Percentiles rank a stretch among this genome's conserved stretches.
phyloP scores from a whole-genome alignment of 2,329 filamentous ascomycete species.

The Fusarium pseudonygamai region DNA sequence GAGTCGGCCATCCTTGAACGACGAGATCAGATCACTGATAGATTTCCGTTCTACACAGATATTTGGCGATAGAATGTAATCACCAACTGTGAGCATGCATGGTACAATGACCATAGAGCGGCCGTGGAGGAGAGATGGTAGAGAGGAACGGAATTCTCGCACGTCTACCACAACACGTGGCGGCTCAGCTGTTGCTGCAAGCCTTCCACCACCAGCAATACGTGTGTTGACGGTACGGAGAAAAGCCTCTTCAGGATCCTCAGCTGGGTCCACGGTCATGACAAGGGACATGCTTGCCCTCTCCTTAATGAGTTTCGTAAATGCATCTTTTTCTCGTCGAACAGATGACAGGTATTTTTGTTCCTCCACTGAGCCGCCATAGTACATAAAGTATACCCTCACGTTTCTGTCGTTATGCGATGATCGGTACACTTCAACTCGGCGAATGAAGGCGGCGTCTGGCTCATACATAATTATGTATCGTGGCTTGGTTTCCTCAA shows the following conservation, averaged over 20 bases:
- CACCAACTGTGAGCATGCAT: conserved; percentile 94
- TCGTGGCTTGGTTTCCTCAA: conserved; percentile 91
- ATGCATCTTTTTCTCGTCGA: conserved; percentile 94
- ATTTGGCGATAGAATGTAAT: conserved; percentile 91
- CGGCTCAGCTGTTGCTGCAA: conserved; percentile 84
- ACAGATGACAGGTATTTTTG: conserved; percentile 91
- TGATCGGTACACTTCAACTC: conserved; percentile 94
- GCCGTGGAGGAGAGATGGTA: conserved; percentile 91
- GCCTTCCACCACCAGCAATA: conserved; percentile 89
- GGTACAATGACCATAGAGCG: conserved; percentile 89
- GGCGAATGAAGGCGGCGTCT: conserved; percentile 90
- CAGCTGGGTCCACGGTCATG: conserved; percentile 75
- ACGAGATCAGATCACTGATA: conserved; percentile 88
- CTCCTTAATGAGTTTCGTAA: conserved; percentile 94
- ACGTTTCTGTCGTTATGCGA: conserved; percentile 91
- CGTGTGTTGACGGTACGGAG: conserved; percentile 95
- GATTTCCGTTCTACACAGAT: conserved; percentile 97
- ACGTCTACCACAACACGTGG: conserved; percentile 95
- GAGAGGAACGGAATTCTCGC: conserved; percentile 91
- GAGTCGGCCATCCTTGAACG: conserved; percentile 89
- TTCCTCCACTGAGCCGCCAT: conserved; percentile 93
- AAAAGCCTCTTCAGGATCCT: conserved; percentile 91
- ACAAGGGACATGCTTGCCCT: conserved; percentile 92
- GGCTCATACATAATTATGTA: conserved; percentile 99
- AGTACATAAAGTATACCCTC: conserved; percentile 96